A percentile compares a stretch with the other conserved stretches of the same genome.
These are phyloP conservation scores for Physaria fendleri DNA, from an alignment of 345 rosid species.

Conservation along the genomic window DNA sequence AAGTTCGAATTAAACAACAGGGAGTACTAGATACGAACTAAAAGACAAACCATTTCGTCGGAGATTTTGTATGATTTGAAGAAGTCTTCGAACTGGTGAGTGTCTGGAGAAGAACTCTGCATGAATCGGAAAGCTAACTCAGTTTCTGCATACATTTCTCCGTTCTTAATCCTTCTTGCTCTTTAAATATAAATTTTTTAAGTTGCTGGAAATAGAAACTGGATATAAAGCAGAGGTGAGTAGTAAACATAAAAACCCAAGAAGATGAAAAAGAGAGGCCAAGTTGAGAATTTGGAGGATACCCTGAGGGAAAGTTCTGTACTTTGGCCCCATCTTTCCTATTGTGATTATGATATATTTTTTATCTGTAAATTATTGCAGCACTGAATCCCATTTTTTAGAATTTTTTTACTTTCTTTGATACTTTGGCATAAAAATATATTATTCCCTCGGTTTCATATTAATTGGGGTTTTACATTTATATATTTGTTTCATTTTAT, in stretches of 20 bases:
- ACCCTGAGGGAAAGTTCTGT: constrained; percentile 23
- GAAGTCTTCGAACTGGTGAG: constrained; percentile 65
- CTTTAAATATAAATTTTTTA: neutral
- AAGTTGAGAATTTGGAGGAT: constrained; percentile 20
- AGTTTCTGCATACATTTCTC: constrained; percentile 73
- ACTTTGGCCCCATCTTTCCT: constrained; percentile 13
- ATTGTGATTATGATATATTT: constrained; percentile 6
- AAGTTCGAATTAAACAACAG: neutral
- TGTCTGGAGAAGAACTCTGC: constrained; percentile 55
- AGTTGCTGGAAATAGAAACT: constrained; percentile 4
- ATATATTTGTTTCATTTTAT: no score
- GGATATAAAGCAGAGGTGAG: neutral
- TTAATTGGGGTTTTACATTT: no score
- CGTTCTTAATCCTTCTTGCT: neutral
- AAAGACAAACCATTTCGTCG: constrained; percentile 45
- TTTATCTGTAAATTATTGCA: neutral
- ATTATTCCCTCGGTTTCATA: no score
- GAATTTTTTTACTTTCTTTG: neutral
- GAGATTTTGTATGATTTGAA: constrained; percentile 49
- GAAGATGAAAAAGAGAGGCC: constrained; percentile 7
- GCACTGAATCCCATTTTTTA: constrained; percentile 3
- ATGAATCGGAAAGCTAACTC: constrained; percentile 51
- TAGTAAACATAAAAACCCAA: neutral
- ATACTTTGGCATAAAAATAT: neutral
- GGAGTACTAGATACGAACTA: neutral